Evolutionary conservation across 768 basidiomycete species (phyloP).

Genomic region (Collybia mongolica): DNA sequence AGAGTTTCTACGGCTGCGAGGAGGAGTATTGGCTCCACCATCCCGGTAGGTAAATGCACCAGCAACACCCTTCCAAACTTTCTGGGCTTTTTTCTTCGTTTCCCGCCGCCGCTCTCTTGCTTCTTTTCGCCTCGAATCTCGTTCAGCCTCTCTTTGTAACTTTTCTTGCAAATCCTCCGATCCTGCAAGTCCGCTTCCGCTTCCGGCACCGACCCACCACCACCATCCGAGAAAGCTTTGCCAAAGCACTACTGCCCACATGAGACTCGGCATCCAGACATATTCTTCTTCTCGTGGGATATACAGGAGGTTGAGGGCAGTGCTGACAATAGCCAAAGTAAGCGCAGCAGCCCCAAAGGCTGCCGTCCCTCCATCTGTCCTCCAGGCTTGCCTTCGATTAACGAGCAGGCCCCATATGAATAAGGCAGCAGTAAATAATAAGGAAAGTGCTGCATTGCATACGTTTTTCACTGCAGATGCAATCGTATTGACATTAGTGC

Average conservation of each 20-base stretch:
- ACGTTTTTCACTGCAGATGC: conserved; percentile 85
- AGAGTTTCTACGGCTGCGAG: conserved; percentile 1
- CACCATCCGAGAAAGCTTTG: conserved; percentile 97
- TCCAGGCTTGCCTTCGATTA: conserved; percentile 91
- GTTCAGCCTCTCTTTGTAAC: conserved; percentile 51
- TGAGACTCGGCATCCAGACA: conserved; percentile 87
- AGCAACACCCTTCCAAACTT: conserved; percentile 58
- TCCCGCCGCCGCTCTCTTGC: conserved; percentile 47
- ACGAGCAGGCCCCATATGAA: conserved; percentile 92
- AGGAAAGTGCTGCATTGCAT: conserved; percentile 94
- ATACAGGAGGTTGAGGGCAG: conserved; percentile 85
- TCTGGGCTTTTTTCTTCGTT: conserved; percentile 51
- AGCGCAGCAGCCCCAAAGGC: conserved; percentile 88
- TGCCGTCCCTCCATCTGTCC: conserved; percentile 94
- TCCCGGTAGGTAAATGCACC: conserved; percentile 39
- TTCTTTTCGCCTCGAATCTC: conserved; percentile 43
- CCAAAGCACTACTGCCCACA: conserved; percentile 94
- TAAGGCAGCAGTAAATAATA: conserved; percentile 88
- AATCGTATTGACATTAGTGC: conserved; percentile 41
- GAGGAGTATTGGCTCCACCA: neutral
- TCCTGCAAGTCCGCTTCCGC: conserved; percentile 54
- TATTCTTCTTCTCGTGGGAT: conserved; percentile 83
- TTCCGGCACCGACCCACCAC: conserved; percentile 99
- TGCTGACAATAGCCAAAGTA: conserved; percentile 76
- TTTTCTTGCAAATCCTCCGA: conserved; percentile 66